Evolutionary conservation across 352 stramenopile species (phyloP).

Genomic region (Phytophthora sansomeana): DNA sequence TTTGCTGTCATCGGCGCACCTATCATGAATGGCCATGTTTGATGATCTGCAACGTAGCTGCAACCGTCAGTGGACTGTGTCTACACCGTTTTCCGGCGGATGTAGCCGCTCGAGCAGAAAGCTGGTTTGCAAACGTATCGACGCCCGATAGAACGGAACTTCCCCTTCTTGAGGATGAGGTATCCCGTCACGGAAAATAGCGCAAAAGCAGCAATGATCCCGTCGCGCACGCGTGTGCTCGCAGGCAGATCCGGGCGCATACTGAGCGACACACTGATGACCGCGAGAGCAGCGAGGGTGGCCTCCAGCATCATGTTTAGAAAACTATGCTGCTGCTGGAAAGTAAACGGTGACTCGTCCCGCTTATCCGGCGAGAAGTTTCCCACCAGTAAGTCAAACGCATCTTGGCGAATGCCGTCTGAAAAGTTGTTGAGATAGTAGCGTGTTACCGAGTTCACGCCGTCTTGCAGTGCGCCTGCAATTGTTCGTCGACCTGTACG

Average conservation of each 20-base stretch:
- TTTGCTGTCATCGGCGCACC: too few relatives aligned
- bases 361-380: conserved; percentile 81
- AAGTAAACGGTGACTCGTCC: conserved; percentile 81
- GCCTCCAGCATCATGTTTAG: conserved; percentile 69
- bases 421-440: conserved; percentile 98
- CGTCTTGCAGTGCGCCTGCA: conserved; percentile 93
- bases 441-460: conserved; percentile 93
- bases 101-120: conserved; percentile 89
- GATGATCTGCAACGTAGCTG: too few relatives aligned
- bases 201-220: conserved; percentile 55
- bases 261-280: conserved; percentile 73
- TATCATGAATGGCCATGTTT: too few relatives aligned
- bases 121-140: conserved; percentile 88
- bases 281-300: conserved; percentile 49
- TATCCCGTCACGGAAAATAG: conserved; percentile 64
- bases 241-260: conserved; percentile 69
- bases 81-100: conserved; percentile 66
- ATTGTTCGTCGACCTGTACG: conserved; percentile 94
- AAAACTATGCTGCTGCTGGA: conserved; percentile 87
- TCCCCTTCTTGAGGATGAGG: conserved; percentile 86
- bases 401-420: conserved; percentile 94
- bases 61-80: neutral
- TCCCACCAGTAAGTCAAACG: conserved; percentile 91
- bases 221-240: conserved; percentile 65
- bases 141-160: conserved; percentile 76